These are phyloP conservation scores for Mycena venus DNA, from an alignment of 768 basidiomycete species.

Conservation along the genomic window DNA sequence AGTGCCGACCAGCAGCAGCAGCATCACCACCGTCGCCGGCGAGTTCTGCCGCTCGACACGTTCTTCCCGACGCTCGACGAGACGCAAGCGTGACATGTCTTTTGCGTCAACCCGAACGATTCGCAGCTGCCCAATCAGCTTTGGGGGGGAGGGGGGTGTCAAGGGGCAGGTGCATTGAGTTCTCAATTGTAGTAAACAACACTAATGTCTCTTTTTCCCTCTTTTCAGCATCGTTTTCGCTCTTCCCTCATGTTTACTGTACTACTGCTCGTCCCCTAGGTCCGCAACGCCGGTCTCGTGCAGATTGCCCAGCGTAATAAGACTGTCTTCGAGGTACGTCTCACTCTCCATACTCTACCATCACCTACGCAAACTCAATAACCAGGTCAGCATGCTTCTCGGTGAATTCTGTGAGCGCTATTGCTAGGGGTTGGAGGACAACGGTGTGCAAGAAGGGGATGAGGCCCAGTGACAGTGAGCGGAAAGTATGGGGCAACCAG, in stretches of 20 bases:
- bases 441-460: conserved; percentile 72
- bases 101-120: conserved; percentile 96
- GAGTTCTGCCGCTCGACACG: conserved; percentile 90
- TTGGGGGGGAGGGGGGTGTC: conserved; percentile 90
- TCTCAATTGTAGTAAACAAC: no score
- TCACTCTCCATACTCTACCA: no score
- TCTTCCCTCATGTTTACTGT: no score
- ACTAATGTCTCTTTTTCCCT: no score
- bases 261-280: no score
- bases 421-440: conserved; percentile 68
- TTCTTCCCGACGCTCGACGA: conserved; percentile 91
- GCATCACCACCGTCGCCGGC: conserved; percentile 70
- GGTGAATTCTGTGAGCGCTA: conserved; percentile 92
- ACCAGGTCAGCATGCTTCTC: conserved; percentile 75
- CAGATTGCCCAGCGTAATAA: conserved; percentile 79
- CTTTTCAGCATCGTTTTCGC: no score
- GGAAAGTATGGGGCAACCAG: no score
- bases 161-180: conserved; percentile 95
- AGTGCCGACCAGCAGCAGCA: conserved; percentile 34
- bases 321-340: conserved; percentile 84
- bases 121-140: conserved; percentile 94
- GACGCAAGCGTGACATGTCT: conserved; percentile 91
- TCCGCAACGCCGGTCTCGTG: conserved; percentile 81
- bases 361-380: no score
- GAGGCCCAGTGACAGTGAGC: no score